Conservation (phyloP, 768 basidiomycete genomes). For the Leccinum incarnatum region DNA sequence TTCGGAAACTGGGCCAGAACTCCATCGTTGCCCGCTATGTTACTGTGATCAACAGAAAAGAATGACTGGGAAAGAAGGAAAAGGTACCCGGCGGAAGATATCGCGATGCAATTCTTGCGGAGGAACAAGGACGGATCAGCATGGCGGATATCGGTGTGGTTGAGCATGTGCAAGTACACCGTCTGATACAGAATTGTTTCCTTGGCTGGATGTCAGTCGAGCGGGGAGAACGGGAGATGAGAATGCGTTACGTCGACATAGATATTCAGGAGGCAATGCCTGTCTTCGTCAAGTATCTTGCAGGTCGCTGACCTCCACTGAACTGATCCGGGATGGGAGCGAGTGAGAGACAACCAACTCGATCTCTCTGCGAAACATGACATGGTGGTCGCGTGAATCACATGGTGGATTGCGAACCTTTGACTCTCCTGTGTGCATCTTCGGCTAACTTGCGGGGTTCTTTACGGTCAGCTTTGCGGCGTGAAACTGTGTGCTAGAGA, state of each 20-base stretch:
- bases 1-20: slow-evolving; percentile 47
- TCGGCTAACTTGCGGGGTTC: slow-evolving; percentile 39
- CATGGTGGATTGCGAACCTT: slow-evolving; percentile 42
- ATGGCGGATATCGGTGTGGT: slow-evolving; percentile 78
- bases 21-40: slow-evolving; percentile 59
- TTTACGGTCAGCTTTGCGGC: slow-evolving; percentile 58
- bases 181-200: slow-evolving; percentile 73
- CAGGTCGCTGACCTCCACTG: slow-evolving; percentile 76
- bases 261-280: slow-evolving; percentile 65
- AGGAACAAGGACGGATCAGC: slow-evolving; percentile 76
- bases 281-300: slow-evolving; percentile 64
- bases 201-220: slow-evolving; percentile 36
- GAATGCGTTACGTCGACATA: slow-evolving; percentile 62
- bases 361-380: slow-evolving; percentile 53
- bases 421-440: slow-evolving; percentile 51
- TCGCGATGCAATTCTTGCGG: slow-evolving; percentile 70
- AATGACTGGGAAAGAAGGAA: slow-evolving; percentile 1
- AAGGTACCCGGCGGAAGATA: slow-evolving; percentile 60
- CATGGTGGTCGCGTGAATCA: background rate
- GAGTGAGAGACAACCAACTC: slow-evolving; percentile 65
- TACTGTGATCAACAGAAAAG: slow-evolving; percentile 7
- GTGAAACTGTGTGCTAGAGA: slow-evolving; percentile 42
- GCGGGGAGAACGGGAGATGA: background rate
- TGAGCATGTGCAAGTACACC: slow-evolving; percentile 66
- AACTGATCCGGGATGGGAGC: slow-evolving; percentile 47